Evolutionary conservation across 495 filamentous ascomycete species (phyloP), one percentile per base, ranked within the genome.

Genomic region (Aspergillus conjunctus): DNA sequence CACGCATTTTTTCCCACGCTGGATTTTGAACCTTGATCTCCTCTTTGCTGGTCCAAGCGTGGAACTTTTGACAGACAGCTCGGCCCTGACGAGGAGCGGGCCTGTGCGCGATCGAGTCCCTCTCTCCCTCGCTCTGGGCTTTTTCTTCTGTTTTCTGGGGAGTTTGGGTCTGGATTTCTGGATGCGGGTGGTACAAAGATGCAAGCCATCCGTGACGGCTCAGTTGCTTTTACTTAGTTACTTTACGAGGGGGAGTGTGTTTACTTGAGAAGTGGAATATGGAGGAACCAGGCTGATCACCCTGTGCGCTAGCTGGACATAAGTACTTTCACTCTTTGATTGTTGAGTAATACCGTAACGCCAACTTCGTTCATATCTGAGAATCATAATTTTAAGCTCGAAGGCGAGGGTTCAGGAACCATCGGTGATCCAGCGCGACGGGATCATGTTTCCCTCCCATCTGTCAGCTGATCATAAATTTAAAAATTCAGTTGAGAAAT

Each of bases 41-140:
- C 26, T 26, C 58, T 18, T 45, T 53, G 14, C 39, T 59, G 39
- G 62, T 52, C 46, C 56, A 59, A 57, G 62, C 56, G 62, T 39
- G 52, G 56, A 44, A 33, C 53, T 49, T 59, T 49, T 55, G 61
- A 51, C 54, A 46, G 54, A 57, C 54, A 51, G 64, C 26, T 26
- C 26, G 26, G 26, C 37, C 56, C 49, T 62, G 64, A 62, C 52
- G 50, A 61, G 41, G 57, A 51, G 65, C 60, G 64, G 61, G 65
- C 58, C 64, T 61, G 60, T 67, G 65, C 60, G 65, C 49, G 61
- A 52, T 61, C 54, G 58, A 51, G 64, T 58, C 21, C 43, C n/a
- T n/a, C n/a, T n/a, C n/a, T n/a, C n/a, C 50, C 44, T 41, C 14
- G 8, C 15, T n/a, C 10, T 32, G 51, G 30, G 22, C 10, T 30